A percentile compares a stretch with the other conserved stretches of the same genome.
phyloP scores from a whole-genome alignment of 805 yeast species.

The Metschnikowia peoriensis region DNA sequence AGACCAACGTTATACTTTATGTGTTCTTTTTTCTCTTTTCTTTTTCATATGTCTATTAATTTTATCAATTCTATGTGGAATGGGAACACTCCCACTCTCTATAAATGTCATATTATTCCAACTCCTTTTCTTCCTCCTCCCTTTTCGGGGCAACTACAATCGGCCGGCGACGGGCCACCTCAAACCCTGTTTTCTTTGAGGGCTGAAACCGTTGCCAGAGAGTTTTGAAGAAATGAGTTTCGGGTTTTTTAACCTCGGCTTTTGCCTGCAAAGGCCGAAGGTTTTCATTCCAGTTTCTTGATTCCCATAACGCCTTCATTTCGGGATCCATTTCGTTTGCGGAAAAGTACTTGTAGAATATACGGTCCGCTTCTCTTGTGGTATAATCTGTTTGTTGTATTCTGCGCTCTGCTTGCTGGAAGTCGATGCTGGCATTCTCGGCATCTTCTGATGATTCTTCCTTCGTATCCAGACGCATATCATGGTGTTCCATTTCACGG shows the following conservation, averaged over 20 bases:
- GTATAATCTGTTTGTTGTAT: conserved; percentile 47
- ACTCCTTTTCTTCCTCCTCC: not conserved
- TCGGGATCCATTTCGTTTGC: conserved; percentile 50
- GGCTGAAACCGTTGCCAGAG: conserved; percentile 4
- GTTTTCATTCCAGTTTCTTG: conserved; percentile 28
- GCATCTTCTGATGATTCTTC: not conserved
- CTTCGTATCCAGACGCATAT: not conserved
- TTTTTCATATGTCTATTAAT: not conserved
- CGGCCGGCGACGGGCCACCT: conserved; percentile 36
- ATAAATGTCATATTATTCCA: too few relatives aligned
- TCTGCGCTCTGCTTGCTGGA: conserved; percentile 10
- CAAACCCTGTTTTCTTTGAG: conserved; percentile 24
- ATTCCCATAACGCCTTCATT: conserved; percentile 50
- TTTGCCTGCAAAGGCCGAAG: conserved; percentile 1
- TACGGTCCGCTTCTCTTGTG: conserved; percentile 58
- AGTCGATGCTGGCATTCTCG: conserved; percentile 2
- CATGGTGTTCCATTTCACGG: conserved; percentile 2
- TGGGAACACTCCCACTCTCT: not conserved
- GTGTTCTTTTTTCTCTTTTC: not conserved
- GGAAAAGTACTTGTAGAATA: conserved; percentile 40
- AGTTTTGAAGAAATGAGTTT: not conserved
- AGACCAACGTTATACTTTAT: not conserved
- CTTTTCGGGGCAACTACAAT: conserved; percentile 24
- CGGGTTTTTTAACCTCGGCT: not conserved
- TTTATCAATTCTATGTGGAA: not conserved